A percentile compares a stretch with the other conserved stretches of the same genome.
These are phyloP conservation scores for Beauveria australis DNA, from an alignment of 2,329 filamentous ascomycete species.

Conservation along the genomic window DNA sequence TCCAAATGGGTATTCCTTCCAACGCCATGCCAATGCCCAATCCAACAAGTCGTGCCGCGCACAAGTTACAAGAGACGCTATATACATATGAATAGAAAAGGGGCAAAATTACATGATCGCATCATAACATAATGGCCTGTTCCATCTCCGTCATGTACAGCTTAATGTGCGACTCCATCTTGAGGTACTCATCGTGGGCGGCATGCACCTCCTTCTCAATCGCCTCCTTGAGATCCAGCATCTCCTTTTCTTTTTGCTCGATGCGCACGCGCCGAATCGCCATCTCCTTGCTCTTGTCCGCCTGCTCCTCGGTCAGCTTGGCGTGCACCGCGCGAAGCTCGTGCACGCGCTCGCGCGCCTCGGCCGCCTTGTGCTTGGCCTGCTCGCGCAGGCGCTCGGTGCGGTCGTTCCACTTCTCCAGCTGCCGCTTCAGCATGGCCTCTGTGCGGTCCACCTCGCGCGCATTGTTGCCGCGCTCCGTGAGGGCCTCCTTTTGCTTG, in stretches of 20 bases:
- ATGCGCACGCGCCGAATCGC: conserved; percentile 88
- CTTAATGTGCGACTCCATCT: conserved; percentile 95
- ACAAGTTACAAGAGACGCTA: not conserved
- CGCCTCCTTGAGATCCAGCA: conserved; percentile 94
- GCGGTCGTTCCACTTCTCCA: conserved; percentile 77
- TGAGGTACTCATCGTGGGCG: conserved; percentile 89
- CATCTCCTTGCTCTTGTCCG: conserved; percentile 83
- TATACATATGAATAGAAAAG: not conserved
- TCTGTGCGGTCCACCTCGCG: conserved; percentile 88
- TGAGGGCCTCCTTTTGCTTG: conserved; percentile 77
- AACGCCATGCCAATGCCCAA: conserved; percentile 6
- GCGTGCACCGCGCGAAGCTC: conserved; percentile 73
- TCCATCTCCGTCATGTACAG: conserved; percentile 99
- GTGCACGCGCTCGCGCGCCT: conserved; percentile 84
- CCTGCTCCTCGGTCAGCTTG: conserved; percentile 73
- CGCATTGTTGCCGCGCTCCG: conserved; percentile 81
- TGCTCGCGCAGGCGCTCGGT: conserved; percentile 77
- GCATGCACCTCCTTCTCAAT: conserved; percentile 90
- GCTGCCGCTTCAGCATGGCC: conserved; percentile 71
- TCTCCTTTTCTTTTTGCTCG: conserved; percentile 99
- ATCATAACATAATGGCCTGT: conserved; percentile 54
- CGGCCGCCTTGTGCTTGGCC: conserved; percentile 70
- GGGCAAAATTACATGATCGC: not conserved
- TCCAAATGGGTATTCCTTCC: conserved; percentile 1
- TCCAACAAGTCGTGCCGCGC: not conserved